These are phyloP conservation scores for Tolypocladium paradoxum DNA, from an alignment of 2,329 filamentous ascomycete species.

Conservation along the genomic window DNA sequence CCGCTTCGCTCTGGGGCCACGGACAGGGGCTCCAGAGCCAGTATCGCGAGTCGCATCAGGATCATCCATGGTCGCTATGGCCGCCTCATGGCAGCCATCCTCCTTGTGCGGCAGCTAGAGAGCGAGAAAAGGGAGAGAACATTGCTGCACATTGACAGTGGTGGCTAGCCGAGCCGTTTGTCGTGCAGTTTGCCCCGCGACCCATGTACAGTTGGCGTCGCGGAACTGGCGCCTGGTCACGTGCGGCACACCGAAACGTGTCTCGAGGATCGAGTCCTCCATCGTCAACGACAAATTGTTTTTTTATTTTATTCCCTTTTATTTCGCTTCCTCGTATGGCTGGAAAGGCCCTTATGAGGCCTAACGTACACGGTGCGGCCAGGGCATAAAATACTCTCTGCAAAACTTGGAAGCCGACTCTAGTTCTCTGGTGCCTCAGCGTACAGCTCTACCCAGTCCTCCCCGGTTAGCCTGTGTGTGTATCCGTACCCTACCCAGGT, in stretches of 20 bases:
- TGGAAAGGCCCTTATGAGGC: not conserved
- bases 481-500: not conserved
- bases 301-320: not conserved
- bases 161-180: not conserved
- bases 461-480: not conserved
- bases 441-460: not conserved
- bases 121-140: not conserved
- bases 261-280: not conserved
- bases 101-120: not conserved
- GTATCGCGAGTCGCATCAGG: not conserved
- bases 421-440: not conserved
- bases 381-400: not conserved
- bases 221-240: slow-evolving; percentile 27
- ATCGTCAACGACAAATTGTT: not conserved
- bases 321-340: not conserved
- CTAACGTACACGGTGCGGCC: not conserved
- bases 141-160: not conserved
- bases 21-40: not conserved
- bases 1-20: slow-evolving; percentile 3
- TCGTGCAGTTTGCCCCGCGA: not conserved
- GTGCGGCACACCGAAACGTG: slow-evolving; percentile 10
- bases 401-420: not conserved
- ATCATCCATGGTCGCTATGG: not conserved
- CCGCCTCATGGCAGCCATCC: not conserved
- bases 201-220: not conserved